Evolutionary conservation across 306 rosid genomes (phyloP), one percentile per base, ranked within the genome.

Genomic region (Cicer judaicum): DNA sequence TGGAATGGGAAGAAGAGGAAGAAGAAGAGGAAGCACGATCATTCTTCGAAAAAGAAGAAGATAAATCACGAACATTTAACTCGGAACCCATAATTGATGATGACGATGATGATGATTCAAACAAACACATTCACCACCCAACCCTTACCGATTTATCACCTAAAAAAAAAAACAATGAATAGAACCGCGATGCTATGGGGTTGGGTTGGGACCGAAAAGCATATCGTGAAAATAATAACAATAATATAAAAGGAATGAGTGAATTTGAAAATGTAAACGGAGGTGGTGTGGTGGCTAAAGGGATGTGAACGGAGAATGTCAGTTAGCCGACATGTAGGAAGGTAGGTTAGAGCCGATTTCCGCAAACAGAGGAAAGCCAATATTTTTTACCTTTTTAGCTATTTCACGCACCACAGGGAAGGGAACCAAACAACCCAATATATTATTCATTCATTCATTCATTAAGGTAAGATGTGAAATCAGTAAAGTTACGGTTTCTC

Each of bases 31-130:
- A 46, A 29, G 80, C 11, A 61, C 70, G 82, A 24, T 78, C 85
- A 66, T 78, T 72, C 36, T 82, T 81, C 39, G 72, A 85, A 80
- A 83, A 68, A 29, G 75, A 77, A 3, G 36, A 29, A 3, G 36
- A 29, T 1, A 56, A 78, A 16, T 75, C 85, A 38, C 81, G 74
- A 34, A 64, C 84, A 66, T 87, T 91, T 77, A 62, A 57, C 70
- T 87, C 87, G 5, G 90, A 82, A 80, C 87, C 92, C 98, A 91
- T 93, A 36, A 77, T 85, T 14, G 78, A n/a, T 68, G n/a, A 29
- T 29, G 68, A 50, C 68, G 12, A 47, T 46, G 12, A 46, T 47
- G 12, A 46, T 46, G 92, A 75, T 70, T 29, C 5, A 29, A 29
- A 29, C 40, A 75, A 2, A 64, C 74, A 56, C 79, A 48, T 79